Evolutionary conservation across 805 yeast species (phyloP), one percentile per base, ranked within the genome.

Genomic region (Candida vartiovaarae): DNA sequence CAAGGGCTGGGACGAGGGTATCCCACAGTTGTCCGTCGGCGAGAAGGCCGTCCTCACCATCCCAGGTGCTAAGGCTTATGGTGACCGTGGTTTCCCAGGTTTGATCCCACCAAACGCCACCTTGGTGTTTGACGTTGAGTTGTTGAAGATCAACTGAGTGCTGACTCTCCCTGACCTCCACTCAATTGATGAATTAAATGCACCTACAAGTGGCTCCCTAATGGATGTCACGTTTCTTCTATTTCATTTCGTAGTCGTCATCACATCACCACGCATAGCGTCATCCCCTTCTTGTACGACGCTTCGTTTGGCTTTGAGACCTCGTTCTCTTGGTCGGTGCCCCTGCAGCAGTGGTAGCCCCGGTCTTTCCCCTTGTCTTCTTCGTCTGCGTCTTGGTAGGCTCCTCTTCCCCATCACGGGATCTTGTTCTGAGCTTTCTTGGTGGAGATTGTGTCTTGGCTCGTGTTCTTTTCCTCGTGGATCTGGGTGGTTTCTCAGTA

Each of bases 51-150:
- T 84, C 63, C 74, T 91, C 62, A 88, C 95, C 58, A 88, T 91
- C 59, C 95, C 96, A 59, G 95, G 96, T 53, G 78, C 80, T 59
- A 84, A 86, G 71, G 98, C 95, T 55, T 91, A 91, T 70, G 97
- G 97, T 51, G 76, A 77, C 53, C 82, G 95, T 69, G 98, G 98
- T 40, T 88, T 84, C 81, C 97, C 97, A 56, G 96, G 96, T 56
- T 72, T 88, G 62, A 91, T 91, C 63, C 98, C 98, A 53, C 96
- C 96, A 56, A 88, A 87, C 67, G 95, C 97, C 52, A 90, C 96
- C 55, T 78, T 91, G 69, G 71, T 87, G 58, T 85, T 85, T 56
- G 93, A 85, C 55, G 93, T 85, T 50, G 91, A 85, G 67, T 75
- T 85, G 57, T 59, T 70, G 57, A 69, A 67, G 59, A 64, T 68